Evolutionary conservation across 768 basidiomycete genomes (phyloP), one percentile per base, ranked within the genome.

Genomic region (Phaeotremella fagi): DNA sequence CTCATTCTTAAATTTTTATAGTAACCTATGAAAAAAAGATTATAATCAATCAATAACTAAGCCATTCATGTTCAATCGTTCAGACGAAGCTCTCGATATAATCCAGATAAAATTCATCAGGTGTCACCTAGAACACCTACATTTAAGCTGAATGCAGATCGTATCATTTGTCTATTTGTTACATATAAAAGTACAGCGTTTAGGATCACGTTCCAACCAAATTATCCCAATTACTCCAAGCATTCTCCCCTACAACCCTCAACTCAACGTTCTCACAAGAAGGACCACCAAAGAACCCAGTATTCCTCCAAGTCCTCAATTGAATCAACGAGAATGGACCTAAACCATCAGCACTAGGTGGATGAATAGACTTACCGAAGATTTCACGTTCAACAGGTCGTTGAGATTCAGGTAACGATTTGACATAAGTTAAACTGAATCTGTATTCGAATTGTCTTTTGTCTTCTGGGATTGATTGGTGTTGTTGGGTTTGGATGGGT

Each of bases 251-350:
- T 27, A 49, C 41, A 22, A 36, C 24, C 28, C 72, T 38, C 31
- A 75, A 44, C 48, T 75, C 75, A 11, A 75, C 71, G 44, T 73
- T 73, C 68, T 73, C 70, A 46, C 70, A 73, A 5, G 62, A 65
- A 24, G 72, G 60, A 7, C 70, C 69, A 22, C 74, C 74, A 31
- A 75, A 74, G 59, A 70, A 73, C 2, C 73, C 75, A 3, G 72
- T 67, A 20, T 60, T 54, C 45, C 71, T 52, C 75, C 75, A 75
- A 46, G 54, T 51, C 29, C 64, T 49, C 14, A 75, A 58, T 15
- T 71, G 61, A 14, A 42, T 55, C 2, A 60, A 31, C 1, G 72
- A 54, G 65, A 75, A 75, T 5, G 73, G 73, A 2, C 73, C 73
- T 75, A 48, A 14, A 12, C 16, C 9, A 9, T 25, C 14, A 28